Conservation (phyloP, 2,329 filamentous ascomycete genomes). For the Sclerotinia trifoliorum region DNA sequence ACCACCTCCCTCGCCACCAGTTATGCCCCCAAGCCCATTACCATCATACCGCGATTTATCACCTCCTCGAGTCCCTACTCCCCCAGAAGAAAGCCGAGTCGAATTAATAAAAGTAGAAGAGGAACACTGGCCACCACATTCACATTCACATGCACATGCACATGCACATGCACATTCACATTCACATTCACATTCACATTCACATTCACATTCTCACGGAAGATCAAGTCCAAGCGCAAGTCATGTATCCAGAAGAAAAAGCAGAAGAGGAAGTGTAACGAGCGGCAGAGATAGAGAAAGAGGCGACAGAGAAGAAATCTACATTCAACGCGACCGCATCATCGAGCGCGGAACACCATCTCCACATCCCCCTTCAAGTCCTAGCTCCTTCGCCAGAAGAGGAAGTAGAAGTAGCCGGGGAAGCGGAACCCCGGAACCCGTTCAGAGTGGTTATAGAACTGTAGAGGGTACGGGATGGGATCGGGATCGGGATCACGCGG, state of each 20-base stretch:
- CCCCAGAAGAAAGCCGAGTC: slow-evolving; percentile 8
- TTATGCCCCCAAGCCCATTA: background rate
- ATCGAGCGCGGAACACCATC: slow-evolving; percentile 13
- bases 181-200: background rate
- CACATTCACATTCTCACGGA: background rate
- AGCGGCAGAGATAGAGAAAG: slow-evolving; percentile 1
- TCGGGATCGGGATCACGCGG: too few species aligned
- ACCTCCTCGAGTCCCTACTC: slow-evolving; percentile 12
- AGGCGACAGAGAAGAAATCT: slow-evolving; percentile 1
- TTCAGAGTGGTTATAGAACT: background rate
- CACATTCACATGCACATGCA: too few species aligned
- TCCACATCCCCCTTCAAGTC: background rate
- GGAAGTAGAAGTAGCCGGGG: background rate
- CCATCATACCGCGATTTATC: slow-evolving; percentile 1
- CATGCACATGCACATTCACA: background rate
- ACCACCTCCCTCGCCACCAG: slow-evolving; percentile 1
- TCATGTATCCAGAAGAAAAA: slow-evolving; percentile 6
- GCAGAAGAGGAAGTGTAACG: background rate
- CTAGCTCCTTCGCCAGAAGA: background rate
- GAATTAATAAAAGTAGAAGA: slow-evolving; percentile 20
- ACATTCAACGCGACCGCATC: slow-evolving; percentile 14
- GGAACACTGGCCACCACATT: slow-evolving; percentile 10
- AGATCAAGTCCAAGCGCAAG: slow-evolving; percentile 1
- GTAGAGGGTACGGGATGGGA: slow-evolving; percentile 15
- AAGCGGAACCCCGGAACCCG: background rate